These are phyloP conservation scores for Coemansia sp. DNA, from an alignment of 192 early-diverging fungal species.

Conservation along the genomic window DNA sequence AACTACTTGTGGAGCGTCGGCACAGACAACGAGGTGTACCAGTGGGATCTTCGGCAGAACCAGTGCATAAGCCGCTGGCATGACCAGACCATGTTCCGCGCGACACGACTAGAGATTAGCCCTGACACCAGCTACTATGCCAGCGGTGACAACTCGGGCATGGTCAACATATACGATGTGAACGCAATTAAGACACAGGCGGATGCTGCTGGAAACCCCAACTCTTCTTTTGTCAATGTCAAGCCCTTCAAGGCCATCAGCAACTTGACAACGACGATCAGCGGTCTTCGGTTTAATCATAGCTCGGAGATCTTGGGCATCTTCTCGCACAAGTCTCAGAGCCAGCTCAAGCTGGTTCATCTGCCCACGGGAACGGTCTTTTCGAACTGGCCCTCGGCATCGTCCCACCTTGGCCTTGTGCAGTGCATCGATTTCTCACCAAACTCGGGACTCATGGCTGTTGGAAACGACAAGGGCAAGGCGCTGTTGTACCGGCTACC, in stretches of 20 bases:
- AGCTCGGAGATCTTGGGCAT: conserved; percentile 84
- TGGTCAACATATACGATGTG: conserved; percentile 88
- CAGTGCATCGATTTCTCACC: conserved; percentile 83
- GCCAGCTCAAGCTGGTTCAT: conserved; percentile 83
- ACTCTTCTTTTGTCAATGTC: conserved; percentile 49
- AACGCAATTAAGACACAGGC: conserved; percentile 15
- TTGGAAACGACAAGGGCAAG: conserved; percentile 90
- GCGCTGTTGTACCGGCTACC: conserved; percentile 82
- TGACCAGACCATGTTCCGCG: conserved; percentile 82
- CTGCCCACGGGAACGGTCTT: conserved; percentile 79
- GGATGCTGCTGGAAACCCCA: not conserved
- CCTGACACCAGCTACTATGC: conserved; percentile 77
- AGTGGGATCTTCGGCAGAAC: conserved; percentile 80
- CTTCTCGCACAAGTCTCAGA: conserved; percentile 69
- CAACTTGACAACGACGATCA: conserved; percentile 86
- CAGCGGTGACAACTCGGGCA: conserved; percentile 78
- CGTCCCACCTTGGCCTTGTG: conserved; percentile 83
- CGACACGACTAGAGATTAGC: conserved; percentile 71
- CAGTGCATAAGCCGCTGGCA: conserved; percentile 75
- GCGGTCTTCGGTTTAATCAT: conserved; percentile 77
- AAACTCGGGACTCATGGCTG: conserved; percentile 84
- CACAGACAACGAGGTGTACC: conserved; percentile 83
- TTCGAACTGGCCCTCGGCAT: conserved; percentile 90
- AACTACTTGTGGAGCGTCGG: conserved; percentile 77
- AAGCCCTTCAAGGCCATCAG: conserved; percentile 73